Evolutionary conservation across 2,329 filamentous ascomycete genomes (phyloP).

Genomic region (Xylaria sp.): DNA sequence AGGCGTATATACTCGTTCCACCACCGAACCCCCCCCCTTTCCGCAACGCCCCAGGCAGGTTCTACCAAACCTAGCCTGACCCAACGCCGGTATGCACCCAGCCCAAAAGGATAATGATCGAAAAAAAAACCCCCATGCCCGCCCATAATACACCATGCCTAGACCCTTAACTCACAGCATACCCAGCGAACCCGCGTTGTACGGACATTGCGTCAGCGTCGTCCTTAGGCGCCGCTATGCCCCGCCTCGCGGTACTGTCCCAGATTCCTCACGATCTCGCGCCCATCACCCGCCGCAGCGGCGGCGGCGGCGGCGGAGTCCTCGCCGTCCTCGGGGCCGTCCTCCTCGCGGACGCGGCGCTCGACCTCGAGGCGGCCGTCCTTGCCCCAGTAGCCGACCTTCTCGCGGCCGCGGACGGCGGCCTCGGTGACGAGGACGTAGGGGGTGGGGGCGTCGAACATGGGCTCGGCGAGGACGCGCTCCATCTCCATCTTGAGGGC

Average conservation of each 20-base stretch:
- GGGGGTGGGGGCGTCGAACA: conserved; percentile 78
- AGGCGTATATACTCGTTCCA: no score
- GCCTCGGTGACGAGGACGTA: conserved; percentile 75
- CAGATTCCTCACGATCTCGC: conserved; percentile 28
- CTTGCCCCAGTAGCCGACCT: conserved; percentile 66
- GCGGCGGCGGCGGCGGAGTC: conserved; percentile 6
- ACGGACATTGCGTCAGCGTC: no score
- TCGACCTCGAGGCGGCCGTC: conserved; percentile 72
- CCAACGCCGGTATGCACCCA: no score
- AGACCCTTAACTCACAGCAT: background rate
- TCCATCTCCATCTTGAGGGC: conserved; percentile 82
- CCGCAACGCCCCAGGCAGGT: no score
- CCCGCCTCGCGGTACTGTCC: conserved; percentile 38
- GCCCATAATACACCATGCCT: background rate
- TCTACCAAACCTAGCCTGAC: no score
- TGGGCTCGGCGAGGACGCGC: conserved; percentile 74
- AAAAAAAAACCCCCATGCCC: no score
- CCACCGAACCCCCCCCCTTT: no score
- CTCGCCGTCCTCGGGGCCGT: conserved; percentile 36
- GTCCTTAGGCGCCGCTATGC: conserved; percentile 38
- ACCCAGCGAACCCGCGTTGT: conserved; percentile 1
- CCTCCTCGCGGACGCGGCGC: conserved; percentile 67
- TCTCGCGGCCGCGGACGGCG: conserved; percentile 65
- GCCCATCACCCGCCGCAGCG: conserved; percentile 1
- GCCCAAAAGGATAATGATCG: no score